Evolutionary conservation across 768 basidiomycete genomes (phyloP), one percentile per base, ranked within the genome.

Genomic region (Sistotremastrum niveocremeum): DNA sequence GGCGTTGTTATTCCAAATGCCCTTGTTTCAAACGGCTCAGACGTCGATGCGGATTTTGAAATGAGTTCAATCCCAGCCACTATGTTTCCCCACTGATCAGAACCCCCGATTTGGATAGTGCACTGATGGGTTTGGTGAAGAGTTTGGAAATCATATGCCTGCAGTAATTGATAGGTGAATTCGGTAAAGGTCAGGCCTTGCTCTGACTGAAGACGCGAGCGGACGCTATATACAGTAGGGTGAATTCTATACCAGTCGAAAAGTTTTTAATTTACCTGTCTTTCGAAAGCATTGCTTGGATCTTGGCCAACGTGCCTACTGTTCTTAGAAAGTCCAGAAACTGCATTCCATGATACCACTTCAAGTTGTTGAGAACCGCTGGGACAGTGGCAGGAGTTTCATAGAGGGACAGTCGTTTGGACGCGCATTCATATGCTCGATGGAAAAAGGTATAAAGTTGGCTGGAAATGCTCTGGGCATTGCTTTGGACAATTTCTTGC

Each of bases 81-180:
- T 52, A 99, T 97, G 59, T 99, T 99, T 10, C 95, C 95, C 86
- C 91, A 95, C 61, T 99, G 95, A 61, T 99, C 95, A 0, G 90
- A 93, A 7, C 95, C 95, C 42, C 95, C 95, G 37, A 98, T 65
- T 62, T 99, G 95, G 38, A 95, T 74, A 9, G 75, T 74, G 61
- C 94, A 97, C 4, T 68, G 69, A 44, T 74, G 68, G 20, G 71
- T 60, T 51, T 70, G 68, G 59, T 84, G 65, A 6, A 99, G 71
- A 54, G 79, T 68, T 52, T 82, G 74, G 64, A 95, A 99, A 63
- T 99, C 95, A 64, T 91, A 87, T 7, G 90, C 95, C 65, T 99
- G 95, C 30, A 99, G 72, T 28, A 99, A 77, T 57, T 99, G 95
- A 61, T 99, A 99, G 3, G 87, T 80, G 65, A 99, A 98, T 60